These are phyloP conservation scores for Stellera chamaejasme DNA, from an alignment of 345 rosid species.

Conservation along the genomic window DNA sequence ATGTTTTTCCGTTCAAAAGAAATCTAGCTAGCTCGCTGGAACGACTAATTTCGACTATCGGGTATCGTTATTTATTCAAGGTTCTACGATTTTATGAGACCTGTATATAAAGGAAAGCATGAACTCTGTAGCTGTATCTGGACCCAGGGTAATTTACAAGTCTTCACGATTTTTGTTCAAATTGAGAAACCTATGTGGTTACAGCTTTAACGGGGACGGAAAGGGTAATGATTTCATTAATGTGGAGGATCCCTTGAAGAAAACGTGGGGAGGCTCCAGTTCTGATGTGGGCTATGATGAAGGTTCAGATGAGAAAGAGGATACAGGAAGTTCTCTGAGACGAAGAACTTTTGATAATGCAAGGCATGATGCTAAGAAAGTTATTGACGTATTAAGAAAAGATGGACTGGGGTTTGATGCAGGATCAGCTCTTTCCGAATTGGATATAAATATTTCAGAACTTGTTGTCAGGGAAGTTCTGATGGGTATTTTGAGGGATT, in stretches of 20 bases:
- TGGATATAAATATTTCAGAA: conserved; percentile 47
- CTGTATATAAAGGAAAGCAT: conserved; percentile 20
- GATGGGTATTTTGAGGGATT: conserved; percentile 42
- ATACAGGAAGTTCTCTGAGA: conserved; percentile 13
- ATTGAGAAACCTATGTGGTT: conserved; percentile 34
- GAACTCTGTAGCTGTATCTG: conserved; percentile 35
- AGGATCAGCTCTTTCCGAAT: conserved; percentile 35
- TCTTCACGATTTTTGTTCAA: conserved; percentile 17
- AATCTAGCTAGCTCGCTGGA: too few relatives aligned
- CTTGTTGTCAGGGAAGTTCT: conserved; percentile 72
- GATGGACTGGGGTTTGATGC: conserved; percentile 50
- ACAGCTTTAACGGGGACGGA: conserved; percentile 21
- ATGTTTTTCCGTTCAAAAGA: too few relatives aligned
- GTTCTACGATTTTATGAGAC: conserved; percentile 12
- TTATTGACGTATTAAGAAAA: conserved; percentile 40
- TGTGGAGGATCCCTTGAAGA: conserved; percentile 44
- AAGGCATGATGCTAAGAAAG: conserved; percentile 35
- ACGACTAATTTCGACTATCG: background rate
- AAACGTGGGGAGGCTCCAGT: conserved; percentile 26
- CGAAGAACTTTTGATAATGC: conserved; percentile 23
- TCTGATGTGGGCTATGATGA: conserved; percentile 21
- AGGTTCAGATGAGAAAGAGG: conserved; percentile 14
- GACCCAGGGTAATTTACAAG: conserved; percentile 33
- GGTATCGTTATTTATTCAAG: background rate
- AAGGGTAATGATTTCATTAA: conserved; percentile 26